Evolutionary conservation across 768 basidiomycete species (phyloP).

Genomic region (Agrocybe pediades): DNA sequence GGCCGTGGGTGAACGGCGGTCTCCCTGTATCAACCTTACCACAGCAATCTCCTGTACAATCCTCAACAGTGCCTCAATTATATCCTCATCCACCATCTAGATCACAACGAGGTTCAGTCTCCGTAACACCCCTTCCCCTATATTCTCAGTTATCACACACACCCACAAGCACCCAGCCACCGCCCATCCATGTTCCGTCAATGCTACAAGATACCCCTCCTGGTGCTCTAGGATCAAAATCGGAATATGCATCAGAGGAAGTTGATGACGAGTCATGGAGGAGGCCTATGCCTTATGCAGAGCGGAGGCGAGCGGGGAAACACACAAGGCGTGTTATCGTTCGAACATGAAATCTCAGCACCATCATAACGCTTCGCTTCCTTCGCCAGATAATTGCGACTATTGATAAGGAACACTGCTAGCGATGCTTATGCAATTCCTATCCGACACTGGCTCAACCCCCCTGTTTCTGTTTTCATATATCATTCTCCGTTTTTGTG

Average conservation of each 20-base stretch:
- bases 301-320: slow-evolving; percentile 78
- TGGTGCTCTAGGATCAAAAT: slow-evolving; percentile 32
- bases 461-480: slow-evolving; percentile 6
- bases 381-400: slow-evolving; percentile 9
- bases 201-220: slow-evolving; percentile 42
- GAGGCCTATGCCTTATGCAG: slow-evolving; percentile 70
- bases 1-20: slow-evolving; percentile 26
- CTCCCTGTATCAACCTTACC: slow-evolving; percentile 21
- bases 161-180: slow-evolving; percentile 25
- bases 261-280: slow-evolving; percentile 76
- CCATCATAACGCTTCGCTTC: slow-evolving; percentile 16
- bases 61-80: slow-evolving; percentile 30
- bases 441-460: neutral
- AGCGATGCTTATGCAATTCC: slow-evolving; percentile 7
- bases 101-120: slow-evolving; percentile 31
- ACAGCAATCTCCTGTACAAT: slow-evolving; percentile 35
- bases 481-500: slow-evolving; percentile 4
- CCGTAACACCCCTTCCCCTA: slow-evolving; percentile 34
- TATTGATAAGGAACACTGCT: slow-evolving; percentile 7
- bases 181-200: slow-evolving; percentile 32
- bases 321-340: slow-evolving; percentile 77
- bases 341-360: slow-evolving; percentile 33
- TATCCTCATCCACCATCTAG: slow-evolving; percentile 39
- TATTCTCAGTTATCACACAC: slow-evolving; percentile 33
- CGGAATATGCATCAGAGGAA: slow-evolving; percentile 46